phyloP scores from a whole-genome alignment of 2,329 filamentous ascomycete species.

The Exophiala dermatitidis region DNA sequence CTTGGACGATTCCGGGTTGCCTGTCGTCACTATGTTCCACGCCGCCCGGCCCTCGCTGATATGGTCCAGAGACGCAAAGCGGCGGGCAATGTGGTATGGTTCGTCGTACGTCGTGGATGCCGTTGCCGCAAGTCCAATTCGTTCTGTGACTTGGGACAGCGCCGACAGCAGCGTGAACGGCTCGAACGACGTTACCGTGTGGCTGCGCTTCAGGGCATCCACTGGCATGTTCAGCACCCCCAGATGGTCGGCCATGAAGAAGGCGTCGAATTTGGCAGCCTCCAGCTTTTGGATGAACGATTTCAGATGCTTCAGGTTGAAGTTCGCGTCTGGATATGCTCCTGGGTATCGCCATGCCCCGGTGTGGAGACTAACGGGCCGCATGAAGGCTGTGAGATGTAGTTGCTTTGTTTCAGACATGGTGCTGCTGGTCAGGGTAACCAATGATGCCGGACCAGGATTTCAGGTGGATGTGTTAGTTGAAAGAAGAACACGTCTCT shows the following conservation, averaged over 20 bases:
- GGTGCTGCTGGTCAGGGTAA: neutral
- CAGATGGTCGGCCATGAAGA: conserved; percentile 52
- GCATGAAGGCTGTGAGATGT: conserved; percentile 54
- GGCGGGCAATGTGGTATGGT: conserved; percentile 48
- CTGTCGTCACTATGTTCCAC: conserved; percentile 51
- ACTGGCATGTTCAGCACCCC: conserved; percentile 51
- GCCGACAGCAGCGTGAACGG: conserved; percentile 49
- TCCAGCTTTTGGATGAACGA: conserved; percentile 43
- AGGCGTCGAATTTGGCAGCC: conserved; percentile 39
- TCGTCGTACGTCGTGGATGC: conserved; percentile 51
- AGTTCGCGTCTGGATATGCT: conserved; percentile 51
- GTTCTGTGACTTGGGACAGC: conserved; percentile 43
- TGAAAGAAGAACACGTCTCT: neutral
- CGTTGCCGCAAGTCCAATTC: conserved; percentile 48
- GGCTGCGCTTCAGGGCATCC: conserved; percentile 51
- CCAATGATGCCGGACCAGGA: too few species aligned
- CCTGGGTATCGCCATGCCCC: conserved; percentile 53
- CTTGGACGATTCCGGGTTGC: conserved; percentile 46
- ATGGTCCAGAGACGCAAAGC: conserved; percentile 50
- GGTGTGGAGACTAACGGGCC: conserved; percentile 50
- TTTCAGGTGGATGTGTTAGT: too few species aligned
- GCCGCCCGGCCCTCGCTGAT: conserved; percentile 46
- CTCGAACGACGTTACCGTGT: conserved; percentile 53
- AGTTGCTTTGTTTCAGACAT: conserved; percentile 30
- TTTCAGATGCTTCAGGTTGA: conserved; percentile 49